These are phyloP conservation scores for Persicaria maculosa DNA, from an alignment of 148 eudicot genomes.

Conservation along the genomic window DNA sequence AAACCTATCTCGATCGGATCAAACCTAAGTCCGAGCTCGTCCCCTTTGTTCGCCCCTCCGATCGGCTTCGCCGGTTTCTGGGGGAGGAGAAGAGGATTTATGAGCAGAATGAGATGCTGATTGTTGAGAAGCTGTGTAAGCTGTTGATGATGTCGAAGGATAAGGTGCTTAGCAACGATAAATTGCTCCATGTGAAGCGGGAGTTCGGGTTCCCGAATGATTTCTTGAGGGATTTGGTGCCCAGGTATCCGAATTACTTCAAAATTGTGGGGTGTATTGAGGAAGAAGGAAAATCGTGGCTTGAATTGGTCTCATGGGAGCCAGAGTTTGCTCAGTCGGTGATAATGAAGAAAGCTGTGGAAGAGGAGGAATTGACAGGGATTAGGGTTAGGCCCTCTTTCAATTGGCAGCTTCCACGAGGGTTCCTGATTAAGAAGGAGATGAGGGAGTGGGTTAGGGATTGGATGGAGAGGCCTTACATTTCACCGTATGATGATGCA, in stretches of 20 bases:
- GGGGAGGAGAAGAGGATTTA: slow-evolving; percentile 43
- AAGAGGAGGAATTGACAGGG: slow-evolving; percentile 53
- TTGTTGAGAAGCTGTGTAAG: slow-evolving; percentile 59
- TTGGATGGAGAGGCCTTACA: slow-evolving; percentile 88
- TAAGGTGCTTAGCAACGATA: slow-evolving; percentile 52
- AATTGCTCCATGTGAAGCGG: slow-evolving; percentile 65
- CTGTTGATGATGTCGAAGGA: slow-evolving; percentile 72
- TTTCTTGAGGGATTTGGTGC: slow-evolving; percentile 46
- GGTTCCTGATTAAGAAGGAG: slow-evolving; percentile 66
- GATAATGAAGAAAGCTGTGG: slow-evolving; percentile 57
- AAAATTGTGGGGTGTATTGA: slow-evolving; percentile 37
- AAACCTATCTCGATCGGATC: slow-evolving; percentile 52
- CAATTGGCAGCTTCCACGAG: slow-evolving; percentile 58
- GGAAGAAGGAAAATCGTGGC: slow-evolving; percentile 33
- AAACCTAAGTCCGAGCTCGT: slow-evolving; percentile 56
- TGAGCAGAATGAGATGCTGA: slow-evolving; percentile 33
- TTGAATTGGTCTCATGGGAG: slow-evolving; percentile 65
- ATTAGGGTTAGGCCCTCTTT: slow-evolving; percentile 62
- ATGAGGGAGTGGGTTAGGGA: slow-evolving; percentile 96
- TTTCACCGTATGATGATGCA: slow-evolving; percentile 74
- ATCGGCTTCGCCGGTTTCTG: slow-evolving; percentile 29
- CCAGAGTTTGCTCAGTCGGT: slow-evolving; percentile 45
- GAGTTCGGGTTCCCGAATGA: slow-evolving; percentile 79
- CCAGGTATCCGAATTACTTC: slow-evolving; percentile 49
- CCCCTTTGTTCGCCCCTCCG: slow-evolving; percentile 41